These are phyloP conservation scores for Nakazawaea ambrosiae DNA, from an alignment of 805 yeast genomes.

Conservation along the genomic window DNA sequence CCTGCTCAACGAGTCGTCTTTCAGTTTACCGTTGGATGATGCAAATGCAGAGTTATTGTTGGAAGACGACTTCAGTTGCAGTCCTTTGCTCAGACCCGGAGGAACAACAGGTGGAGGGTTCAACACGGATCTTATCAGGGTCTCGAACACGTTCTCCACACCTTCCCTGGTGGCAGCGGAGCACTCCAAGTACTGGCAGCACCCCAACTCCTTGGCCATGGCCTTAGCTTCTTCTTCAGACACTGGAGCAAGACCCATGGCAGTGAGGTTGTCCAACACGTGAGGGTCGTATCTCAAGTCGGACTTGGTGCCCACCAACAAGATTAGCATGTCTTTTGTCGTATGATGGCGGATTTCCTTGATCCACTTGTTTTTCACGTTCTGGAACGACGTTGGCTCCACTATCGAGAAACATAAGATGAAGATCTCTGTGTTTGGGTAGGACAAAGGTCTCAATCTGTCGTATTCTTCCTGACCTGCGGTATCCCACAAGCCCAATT, in stretches of 20 bases:
- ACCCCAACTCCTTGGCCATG: slow-evolving; percentile 64
- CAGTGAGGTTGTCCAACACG: slow-evolving; percentile 60
- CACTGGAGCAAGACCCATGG: slow-evolving; percentile 56
- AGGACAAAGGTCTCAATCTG: slow-evolving; percentile 79
- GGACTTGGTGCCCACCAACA: slow-evolving; percentile 82
- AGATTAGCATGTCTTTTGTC: slow-evolving; percentile 57
- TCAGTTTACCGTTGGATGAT: too few relatives aligned
- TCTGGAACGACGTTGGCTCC: slow-evolving; percentile 72
- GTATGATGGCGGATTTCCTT: slow-evolving; percentile 87
- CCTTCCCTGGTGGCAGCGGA: slow-evolving; percentile 88
- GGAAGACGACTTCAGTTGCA: too few relatives aligned
- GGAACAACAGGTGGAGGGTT: slow-evolving; percentile 39
- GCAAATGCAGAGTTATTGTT: too few relatives aligned
- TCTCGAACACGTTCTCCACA: slow-evolving; percentile 78
- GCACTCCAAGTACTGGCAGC: slow-evolving; percentile 76
- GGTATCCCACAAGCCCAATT: slow-evolving; percentile 90
- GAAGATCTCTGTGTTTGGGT: slow-evolving; percentile 89
- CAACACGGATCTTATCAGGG: slow-evolving; percentile 66
- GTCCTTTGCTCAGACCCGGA: too few relatives aligned
- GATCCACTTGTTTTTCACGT: slow-evolving; percentile 75
- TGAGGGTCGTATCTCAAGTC: slow-evolving; percentile 81
- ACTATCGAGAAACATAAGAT: slow-evolving; percentile 80
- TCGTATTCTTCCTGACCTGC: slow-evolving; percentile 95
- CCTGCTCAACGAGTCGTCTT: too few relatives aligned
- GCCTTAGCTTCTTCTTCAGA: slow-evolving; percentile 53